Conservation (phyloP, 441 rosid species). For the Dalechampia spathulata region DNA sequence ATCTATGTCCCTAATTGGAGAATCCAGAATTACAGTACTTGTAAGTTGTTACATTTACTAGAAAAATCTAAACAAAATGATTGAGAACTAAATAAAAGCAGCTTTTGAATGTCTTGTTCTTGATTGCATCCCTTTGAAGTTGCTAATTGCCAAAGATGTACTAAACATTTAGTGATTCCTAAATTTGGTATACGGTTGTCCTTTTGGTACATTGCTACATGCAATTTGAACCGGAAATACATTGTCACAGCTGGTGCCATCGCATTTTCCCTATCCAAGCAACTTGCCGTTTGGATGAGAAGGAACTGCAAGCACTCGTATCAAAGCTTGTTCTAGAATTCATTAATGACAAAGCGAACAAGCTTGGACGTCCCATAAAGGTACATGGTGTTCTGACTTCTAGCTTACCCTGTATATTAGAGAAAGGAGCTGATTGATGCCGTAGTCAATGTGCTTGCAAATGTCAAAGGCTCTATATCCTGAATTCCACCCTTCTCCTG, state of each 20-base stretch:
- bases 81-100: no score
- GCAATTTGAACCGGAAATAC: conserved; percentile 13
- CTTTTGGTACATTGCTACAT: neutral
- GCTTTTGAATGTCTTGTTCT: no score
- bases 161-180: neutral
- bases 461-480: no score
- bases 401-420: neutral
- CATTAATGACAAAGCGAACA: conserved; percentile 39
- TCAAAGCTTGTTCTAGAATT: conserved; percentile 62
- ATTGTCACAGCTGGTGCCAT: conserved; percentile 82
- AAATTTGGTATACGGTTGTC: neutral
- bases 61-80: no score
- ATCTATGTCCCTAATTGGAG: neutral
- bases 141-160: neutral
- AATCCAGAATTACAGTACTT: neutral
- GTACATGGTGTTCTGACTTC: conserved; percentile 21
- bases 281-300: conserved; percentile 70
- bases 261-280: conserved; percentile 90
- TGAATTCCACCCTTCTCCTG: no score
- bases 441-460: neutral
- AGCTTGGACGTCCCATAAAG: conserved; percentile 53
- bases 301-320: conserved; percentile 52
- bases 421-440: neutral
- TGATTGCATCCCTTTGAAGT: neutral
- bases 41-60: neutral